Conservation (phyloP, 352 stramenopile genomes). For the Pythium vanterpoolii region DNA sequence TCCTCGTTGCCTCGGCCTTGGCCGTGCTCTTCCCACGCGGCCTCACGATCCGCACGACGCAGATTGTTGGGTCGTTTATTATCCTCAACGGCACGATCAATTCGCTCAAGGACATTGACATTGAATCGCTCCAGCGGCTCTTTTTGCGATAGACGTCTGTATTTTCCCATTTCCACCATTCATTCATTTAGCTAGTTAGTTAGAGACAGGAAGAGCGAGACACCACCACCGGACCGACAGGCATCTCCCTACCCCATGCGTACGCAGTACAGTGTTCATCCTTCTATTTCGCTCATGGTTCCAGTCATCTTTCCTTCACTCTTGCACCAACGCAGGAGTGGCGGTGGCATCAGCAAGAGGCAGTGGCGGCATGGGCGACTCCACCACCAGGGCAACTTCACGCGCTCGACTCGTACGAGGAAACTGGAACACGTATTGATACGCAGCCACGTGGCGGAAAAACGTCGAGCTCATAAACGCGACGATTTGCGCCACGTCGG, state of each 20-base stretch:
- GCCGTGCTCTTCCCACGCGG: conserved; percentile 87
- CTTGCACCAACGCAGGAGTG: background rate
- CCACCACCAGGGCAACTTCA: conserved; percentile 32
- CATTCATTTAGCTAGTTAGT: no score
- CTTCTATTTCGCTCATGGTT: background rate
- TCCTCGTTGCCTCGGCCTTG: conserved; percentile 63
- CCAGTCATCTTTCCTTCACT: background rate
- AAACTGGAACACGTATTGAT: conserved; percentile 52
- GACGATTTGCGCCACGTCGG: conserved; percentile 57
- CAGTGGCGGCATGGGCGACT: conserved; percentile 42
- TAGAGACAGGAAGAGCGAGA: background rate
- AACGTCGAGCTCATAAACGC: conserved; percentile 67
- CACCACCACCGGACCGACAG: background rate
- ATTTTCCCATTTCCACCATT: background rate
- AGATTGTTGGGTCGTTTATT: conserved; percentile 93
- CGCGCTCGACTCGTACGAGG: conserved; percentile 28
- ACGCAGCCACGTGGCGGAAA: conserved; percentile 59
- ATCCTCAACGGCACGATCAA: conserved; percentile 94
- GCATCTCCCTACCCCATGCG: conserved; percentile 1
- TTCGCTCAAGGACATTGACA: conserved; percentile 79
- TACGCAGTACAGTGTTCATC: background rate
- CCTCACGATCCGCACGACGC: conserved; percentile 85
- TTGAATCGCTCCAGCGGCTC: conserved; percentile 45
- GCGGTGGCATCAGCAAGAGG: conserved; percentile 29
- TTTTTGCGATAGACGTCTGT: conserved; percentile 22